Percentiles rank a stretch among this genome's conserved stretches.
phyloP scores from a whole-genome alignment of 1,139 yeast species.

The Debaryomycetaceae sp. region DNA sequence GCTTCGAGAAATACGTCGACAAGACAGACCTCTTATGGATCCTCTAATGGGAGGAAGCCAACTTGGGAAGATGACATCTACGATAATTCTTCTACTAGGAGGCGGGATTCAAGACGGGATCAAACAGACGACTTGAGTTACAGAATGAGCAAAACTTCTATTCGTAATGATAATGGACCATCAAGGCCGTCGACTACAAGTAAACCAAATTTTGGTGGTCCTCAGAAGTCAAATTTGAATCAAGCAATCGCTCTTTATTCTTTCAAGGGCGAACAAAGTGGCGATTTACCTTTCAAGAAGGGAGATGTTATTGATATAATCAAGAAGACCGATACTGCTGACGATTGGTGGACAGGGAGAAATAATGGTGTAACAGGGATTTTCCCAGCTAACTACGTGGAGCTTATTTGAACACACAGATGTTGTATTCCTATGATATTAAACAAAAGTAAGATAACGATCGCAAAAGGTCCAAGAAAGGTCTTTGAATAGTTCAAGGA shows the following conservation, averaged over 20 bases:
- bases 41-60: conserved; percentile 25
- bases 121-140: conserved; percentile 36
- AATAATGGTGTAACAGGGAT: conserved; percentile 81
- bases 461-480: too few relatives aligned
- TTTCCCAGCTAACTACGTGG: conserved; percentile 96
- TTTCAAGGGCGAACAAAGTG: conserved; percentile 86
- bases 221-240: conserved; percentile 46
- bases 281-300: conserved; percentile 87
- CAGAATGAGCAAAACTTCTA: conserved; percentile 28
- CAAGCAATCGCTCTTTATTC: conserved; percentile 89
- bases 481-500: too few relatives aligned
- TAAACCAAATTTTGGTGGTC: conserved; percentile 53
- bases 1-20: conserved; percentile 13
- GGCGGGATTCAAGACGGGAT: conserved; percentile 22
- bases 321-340: conserved; percentile 79
- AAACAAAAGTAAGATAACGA: too few relatives aligned
- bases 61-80: conserved; percentile 86
- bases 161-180: conserved; percentile 28
- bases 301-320: conserved; percentile 92
- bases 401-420: conserved; percentile 48
- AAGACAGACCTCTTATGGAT: conserved; percentile 13
- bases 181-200: conserved; percentile 37
- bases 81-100: conserved; percentile 40
- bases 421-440: too few relatives aligned
- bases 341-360: conserved; percentile 99